Evolutionary conservation across 768 basidiomycete species (phyloP), one percentile per base, ranked within the genome.

Genomic region (Thelephora ganbajun): DNA sequence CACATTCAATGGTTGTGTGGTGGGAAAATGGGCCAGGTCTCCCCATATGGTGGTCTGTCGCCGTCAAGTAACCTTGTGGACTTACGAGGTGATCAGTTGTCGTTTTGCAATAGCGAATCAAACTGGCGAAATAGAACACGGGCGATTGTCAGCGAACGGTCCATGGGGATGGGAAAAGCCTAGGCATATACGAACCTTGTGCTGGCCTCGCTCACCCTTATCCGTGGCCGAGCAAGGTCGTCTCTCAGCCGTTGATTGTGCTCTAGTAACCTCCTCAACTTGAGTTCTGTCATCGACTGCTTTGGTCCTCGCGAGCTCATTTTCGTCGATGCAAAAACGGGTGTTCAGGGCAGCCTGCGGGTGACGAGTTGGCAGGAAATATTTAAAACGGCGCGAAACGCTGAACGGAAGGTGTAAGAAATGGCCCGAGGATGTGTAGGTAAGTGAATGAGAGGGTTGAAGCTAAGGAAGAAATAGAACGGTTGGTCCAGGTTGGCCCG

Each of bases 281-380:
- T 96, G 61, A 96, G 84, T 75, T 96, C 93, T 44, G 87, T 88
- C 90, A 97, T 94, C 58, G 89, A 88, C 75, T 92, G 91, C 75
- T 85, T 85, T 63, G 83, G 83, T 20, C 81, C 80, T 57, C 83
- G 77, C 48, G 77, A 69, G 63, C 79, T 83, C 83, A 85, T 85
- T 34, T 30, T 41, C 39, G 54, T 57, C 56, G 43, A 44, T 22
- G 37, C 6, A 41, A 35, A 46, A 13, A 13, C 11, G 33, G 39
- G 47, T 43, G 49, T 47, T 49, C 35, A 45, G 47, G 18, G 26
- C 26, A 30, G 26, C 26, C 26, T 4, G 26, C 26, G 26, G 26
- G 26, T 9, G 26, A 9, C 9, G 26, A 30, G 26, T 30, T 30
- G 4, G 26, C 26, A 30, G 26, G 26, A 9, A n/a, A n/a, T n/a